These are phyloP conservation scores for Thalassiosira exigua DNA, from an alignment of 352 stramenopile species.

Conservation along the genomic window DNA sequence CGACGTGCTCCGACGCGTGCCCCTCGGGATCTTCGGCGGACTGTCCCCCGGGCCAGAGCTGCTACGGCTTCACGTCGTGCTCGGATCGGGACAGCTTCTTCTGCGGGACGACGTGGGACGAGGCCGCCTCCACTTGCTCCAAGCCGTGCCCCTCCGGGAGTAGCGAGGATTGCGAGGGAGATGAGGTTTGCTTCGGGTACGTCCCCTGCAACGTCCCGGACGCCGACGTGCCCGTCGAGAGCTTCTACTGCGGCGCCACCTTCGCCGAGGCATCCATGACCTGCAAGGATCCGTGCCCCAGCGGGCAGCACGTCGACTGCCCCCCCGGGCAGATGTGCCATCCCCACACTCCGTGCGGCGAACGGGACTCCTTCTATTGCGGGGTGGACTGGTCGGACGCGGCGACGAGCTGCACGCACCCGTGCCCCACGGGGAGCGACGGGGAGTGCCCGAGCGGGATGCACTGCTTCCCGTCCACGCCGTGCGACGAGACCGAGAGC, in stretches of 20 bases:
- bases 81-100: conserved; percentile 60
- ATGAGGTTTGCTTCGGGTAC: conserved; percentile 32
- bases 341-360: conserved; percentile 22
- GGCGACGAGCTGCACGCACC: conserved; percentile 55
- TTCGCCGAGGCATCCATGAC: conserved; percentile 61
- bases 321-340: conserved; percentile 31
- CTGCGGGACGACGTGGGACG: conserved; percentile 56
- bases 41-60: conserved; percentile 53
- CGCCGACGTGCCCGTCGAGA: conserved; percentile 62
- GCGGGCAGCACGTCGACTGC: conserved; percentile 49
- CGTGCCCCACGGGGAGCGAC: conserved; percentile 42
- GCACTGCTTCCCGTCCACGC: conserved; percentile 61
- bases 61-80: conserved; percentile 58
- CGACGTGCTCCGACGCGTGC: conserved; percentile 43
- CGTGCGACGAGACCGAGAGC: conserved; percentile 56
- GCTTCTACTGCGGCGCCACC: conserved; percentile 57
- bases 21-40: conserved; percentile 28
- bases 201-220: conserved; percentile 31
- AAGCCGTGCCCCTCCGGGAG: conserved; percentile 53
- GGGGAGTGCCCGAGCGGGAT: conserved; percentile 45
- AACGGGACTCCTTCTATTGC: conserved; percentile 49
- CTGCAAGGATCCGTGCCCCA: conserved; percentile 51
- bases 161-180: conserved; percentile 36
- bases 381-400: conserved; percentile 64
- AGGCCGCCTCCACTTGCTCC: conserved; percentile 51